phyloP scores from a whole-genome alignment of 768 basidiomycete genomes.

The Leccinum barrowsii region DNA sequence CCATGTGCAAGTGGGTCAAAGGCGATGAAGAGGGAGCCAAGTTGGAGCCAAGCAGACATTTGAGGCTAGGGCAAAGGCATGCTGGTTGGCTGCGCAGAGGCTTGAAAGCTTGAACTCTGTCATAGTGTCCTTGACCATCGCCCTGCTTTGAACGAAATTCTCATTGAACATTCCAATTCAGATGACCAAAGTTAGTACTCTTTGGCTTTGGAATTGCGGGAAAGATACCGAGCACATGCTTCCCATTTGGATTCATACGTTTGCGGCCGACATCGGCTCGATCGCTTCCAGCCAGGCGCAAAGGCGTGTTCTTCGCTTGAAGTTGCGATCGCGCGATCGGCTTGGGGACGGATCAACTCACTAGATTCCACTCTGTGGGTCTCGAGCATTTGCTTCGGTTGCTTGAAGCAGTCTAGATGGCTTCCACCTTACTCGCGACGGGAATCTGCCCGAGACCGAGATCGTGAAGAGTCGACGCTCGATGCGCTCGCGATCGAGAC shows the following conservation, averaged over 20 bases:
- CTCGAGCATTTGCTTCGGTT: not conserved
- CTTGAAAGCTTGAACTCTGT: not conserved
- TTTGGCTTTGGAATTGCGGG: not conserved
- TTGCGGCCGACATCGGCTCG: not conserved
- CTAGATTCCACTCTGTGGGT: not conserved
- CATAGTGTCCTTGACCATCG: not conserved
- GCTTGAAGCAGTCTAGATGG: not conserved
- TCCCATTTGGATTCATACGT: not conserved
- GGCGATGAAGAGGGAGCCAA: conserved; percentile 42
- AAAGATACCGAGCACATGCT: not conserved
- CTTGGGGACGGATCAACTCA: not conserved
- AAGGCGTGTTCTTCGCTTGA: too few species aligned
- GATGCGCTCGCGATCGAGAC: not conserved
- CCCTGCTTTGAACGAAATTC: conserved; percentile 1
- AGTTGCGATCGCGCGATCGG: not conserved
- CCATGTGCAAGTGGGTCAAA: conserved; percentile 43
- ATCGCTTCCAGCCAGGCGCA: not conserved
- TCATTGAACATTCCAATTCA: not conserved
- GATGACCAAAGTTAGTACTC: not conserved
- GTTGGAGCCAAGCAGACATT: conserved; percentile 37
- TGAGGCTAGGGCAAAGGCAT: conserved; percentile 41
- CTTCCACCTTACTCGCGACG: not conserved
- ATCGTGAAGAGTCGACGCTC: not conserved
- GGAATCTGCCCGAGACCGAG: not conserved
- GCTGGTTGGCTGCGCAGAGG: conserved; percentile 39